Evolutionary conservation across 257 asterid genomes (phyloP).

Genomic region (Anisodus tanguticus): DNA sequence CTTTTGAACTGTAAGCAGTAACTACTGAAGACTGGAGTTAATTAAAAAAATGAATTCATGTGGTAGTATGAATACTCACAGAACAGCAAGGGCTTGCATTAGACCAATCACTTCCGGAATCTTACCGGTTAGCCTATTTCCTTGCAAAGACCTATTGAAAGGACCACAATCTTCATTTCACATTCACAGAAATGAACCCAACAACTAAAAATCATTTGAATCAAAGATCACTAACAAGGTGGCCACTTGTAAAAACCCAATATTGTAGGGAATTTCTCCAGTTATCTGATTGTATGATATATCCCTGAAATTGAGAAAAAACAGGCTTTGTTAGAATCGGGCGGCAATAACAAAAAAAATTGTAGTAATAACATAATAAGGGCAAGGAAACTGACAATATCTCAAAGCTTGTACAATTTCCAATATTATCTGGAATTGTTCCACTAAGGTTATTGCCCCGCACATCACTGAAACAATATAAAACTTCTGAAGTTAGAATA

Average conservation of each 20-base stretch:
- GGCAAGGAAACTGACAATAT: slow-evolving; percentile 63
- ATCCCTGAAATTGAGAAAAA: slow-evolving; percentile 57
- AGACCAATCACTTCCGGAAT: slow-evolving; percentile 97
- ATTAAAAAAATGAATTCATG: neutral
- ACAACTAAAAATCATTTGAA: neutral
- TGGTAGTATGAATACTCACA: slow-evolving; percentile 55
- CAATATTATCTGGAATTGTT: slow-evolving; percentile 83
- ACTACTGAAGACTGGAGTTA: neutral
- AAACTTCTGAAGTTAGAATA: neutral
- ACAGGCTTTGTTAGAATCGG: neutral
- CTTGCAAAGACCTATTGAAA: slow-evolving; percentile 78
- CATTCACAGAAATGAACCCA: slow-evolving; percentile 5
- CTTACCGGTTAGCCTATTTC: slow-evolving; percentile 84
- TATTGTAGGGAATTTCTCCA: slow-evolving; percentile 94
- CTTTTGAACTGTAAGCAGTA: neutral
- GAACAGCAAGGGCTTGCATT: slow-evolving; percentile 98
- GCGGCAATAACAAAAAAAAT: neutral
- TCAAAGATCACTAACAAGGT: slow-evolving; percentile 71
- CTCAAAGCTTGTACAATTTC: slow-evolving; percentile 96
- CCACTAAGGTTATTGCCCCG: slow-evolving; percentile 92
- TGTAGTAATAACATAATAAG: neutral
- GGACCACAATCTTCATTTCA: neutral
- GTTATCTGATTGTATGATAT: slow-evolving; percentile 87
- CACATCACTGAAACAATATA: slow-evolving; percentile 62
- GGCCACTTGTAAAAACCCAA: slow-evolving; percentile 97